Percentiles rank a stretch among this genome's conserved stretches.
Conservation (phyloP, 2,329 filamentous ascomycete species). For the Alternaria sp. region DNA sequence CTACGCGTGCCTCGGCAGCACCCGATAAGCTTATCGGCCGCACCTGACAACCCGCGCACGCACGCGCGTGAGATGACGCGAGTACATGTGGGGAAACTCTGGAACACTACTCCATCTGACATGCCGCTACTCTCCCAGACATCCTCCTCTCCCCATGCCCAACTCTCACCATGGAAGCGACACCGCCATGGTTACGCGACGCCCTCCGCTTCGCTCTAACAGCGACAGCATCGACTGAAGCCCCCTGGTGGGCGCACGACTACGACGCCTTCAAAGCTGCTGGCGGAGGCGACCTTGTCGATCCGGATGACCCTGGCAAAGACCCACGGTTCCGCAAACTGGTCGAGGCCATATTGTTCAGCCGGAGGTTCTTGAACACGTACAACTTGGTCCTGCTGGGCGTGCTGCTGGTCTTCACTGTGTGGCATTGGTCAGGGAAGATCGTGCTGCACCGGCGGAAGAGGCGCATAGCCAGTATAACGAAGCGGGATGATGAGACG, state of each 20-base stretch:
- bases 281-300: slow-evolving; percentile 20
- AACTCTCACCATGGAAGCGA: slow-evolving; percentile 8
- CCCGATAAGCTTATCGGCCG: slow-evolving; percentile 19
- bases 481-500: background rate
- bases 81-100: slow-evolving; percentile 10
- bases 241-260: slow-evolving; percentile 19
- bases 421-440: slow-evolving; percentile 47
- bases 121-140: slow-evolving; percentile 4
- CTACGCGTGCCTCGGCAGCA: slow-evolving; percentile 13
- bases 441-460: slow-evolving; percentile 22
- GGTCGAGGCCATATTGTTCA: slow-evolving; percentile 48
- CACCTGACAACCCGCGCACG: slow-evolving; percentile 11
- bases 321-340: slow-evolving; percentile 46
- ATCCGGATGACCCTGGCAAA: slow-evolving; percentile 42
- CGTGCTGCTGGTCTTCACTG: slow-evolving; percentile 46
- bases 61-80: slow-evolving; percentile 13
- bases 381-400: slow-evolving; percentile 51
- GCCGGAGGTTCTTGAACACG: slow-evolving; percentile 45
- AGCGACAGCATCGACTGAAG: slow-evolving; percentile 30
- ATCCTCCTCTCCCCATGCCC: background rate
- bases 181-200: slow-evolving; percentile 29
- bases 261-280: slow-evolving; percentile 5
- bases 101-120: slow-evolving; percentile 9
- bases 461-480: slow-evolving; percentile 1
- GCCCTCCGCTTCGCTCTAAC: slow-evolving; percentile 31